Evolutionary conservation across 768 basidiomycete genomes (phyloP).

Genomic region (Trametes elegans): DNA sequence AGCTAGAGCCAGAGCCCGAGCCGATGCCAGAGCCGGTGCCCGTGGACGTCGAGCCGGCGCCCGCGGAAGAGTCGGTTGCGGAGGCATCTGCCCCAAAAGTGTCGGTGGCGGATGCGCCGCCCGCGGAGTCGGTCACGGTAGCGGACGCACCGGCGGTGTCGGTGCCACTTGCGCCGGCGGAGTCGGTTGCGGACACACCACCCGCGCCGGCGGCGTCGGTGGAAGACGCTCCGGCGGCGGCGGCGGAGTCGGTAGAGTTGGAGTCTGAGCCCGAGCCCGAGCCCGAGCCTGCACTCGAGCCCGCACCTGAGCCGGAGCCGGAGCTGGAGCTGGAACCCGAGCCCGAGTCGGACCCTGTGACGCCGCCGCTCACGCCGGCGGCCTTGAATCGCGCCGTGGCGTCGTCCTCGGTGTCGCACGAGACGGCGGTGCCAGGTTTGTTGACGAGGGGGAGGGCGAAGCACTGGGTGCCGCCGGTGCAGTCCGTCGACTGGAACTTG

Average conservation of each 20-base stretch:
- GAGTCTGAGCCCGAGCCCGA: neutral
- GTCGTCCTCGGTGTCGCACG: slow-evolving; percentile 36
- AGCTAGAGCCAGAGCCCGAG: neutral
- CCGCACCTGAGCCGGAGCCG: neutral
- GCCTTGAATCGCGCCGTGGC: slow-evolving; percentile 33
- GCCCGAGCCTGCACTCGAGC: neutral
- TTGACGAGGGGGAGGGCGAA: slow-evolving; percentile 44
- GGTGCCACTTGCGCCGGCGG: too few relatives aligned
- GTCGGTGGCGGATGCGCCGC: too few relatives aligned
- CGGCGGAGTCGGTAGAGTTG: too few relatives aligned
- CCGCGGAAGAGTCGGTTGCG: too few relatives aligned
- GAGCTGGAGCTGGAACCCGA: neutral
- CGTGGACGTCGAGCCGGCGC: too few relatives aligned
- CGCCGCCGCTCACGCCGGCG: slow-evolving; percentile 32
- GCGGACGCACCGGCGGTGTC: too few relatives aligned
- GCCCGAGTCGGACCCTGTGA: slow-evolving; percentile 13
- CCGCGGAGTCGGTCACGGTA: too few relatives aligned
- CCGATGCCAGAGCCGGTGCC: too few relatives aligned
- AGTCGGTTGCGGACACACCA: too few relatives aligned
- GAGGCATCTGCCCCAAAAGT: too few relatives aligned
- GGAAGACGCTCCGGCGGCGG: too few relatives aligned
- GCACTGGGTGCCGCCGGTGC: slow-evolving; percentile 33
- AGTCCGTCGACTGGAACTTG: slow-evolving; percentile 33
- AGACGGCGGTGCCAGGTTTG: slow-evolving; percentile 36
- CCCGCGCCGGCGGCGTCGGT: too few relatives aligned